Conservation (phyloP, 768 basidiomycete species). For the Pholiota molesta region DNA sequence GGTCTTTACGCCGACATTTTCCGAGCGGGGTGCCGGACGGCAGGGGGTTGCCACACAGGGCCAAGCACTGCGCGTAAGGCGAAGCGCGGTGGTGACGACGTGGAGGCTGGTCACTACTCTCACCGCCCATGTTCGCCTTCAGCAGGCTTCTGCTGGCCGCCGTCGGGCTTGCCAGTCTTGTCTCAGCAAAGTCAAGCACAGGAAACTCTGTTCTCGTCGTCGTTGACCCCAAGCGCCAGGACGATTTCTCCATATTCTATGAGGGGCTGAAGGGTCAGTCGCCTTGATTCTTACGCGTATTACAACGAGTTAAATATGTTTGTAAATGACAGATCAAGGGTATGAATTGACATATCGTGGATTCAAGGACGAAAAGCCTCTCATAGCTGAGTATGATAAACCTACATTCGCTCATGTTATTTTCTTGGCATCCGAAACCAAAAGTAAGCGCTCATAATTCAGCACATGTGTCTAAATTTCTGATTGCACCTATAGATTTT, state of each 20-base stretch:
- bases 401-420: conserved; percentile 85
- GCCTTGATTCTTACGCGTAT: background rate
- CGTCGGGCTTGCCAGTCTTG: conserved; percentile 29
- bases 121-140: conserved; percentile 40
- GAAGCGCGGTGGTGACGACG: conserved; percentile 28
- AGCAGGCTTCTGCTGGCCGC: conserved; percentile 37
- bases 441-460: conserved; percentile 55
- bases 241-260: conserved; percentile 85
- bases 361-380: conserved; percentile 73
- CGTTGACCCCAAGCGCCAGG: conserved; percentile 71
- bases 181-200: conserved; percentile 72
- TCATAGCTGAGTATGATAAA: conserved; percentile 69
- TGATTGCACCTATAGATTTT: conserved; percentile 48
- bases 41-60: conserved; percentile 23
- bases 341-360: conserved; percentile 87
- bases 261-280: conserved; percentile 68
- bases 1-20: conserved; percentile 18
- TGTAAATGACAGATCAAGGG: conserved; percentile 60
- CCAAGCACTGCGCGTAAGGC: conserved; percentile 25
- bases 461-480: background rate
- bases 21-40: conserved; percentile 17
- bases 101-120: conserved; percentile 26
- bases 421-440: conserved; percentile 82
- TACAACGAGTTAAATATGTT: background rate
- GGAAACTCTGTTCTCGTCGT: conserved; percentile 85